Evolutionary conservation across 2,329 filamentous ascomycete genomes (phyloP), one percentile per base, ranked within the genome.

Genomic region (Penicillium expansum): DNA sequence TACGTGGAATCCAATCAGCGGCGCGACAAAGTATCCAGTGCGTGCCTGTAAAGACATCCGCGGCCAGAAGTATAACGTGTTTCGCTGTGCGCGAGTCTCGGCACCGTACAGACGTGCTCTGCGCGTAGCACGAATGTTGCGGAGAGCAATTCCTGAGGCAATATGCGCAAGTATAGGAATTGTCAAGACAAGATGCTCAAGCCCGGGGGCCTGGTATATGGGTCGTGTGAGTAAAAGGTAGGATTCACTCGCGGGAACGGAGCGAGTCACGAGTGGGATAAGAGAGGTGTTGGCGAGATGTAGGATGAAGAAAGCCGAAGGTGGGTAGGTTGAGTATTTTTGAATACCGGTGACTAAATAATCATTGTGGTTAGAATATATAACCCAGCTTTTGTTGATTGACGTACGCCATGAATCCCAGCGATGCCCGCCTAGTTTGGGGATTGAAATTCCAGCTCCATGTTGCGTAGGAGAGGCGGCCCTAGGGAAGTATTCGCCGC

Each of bases 171-270:
- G 72, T 22, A 96, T 79, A 2, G 93, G 92, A 2, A 91, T 74
- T 42, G 82, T 86, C 58, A 97, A 84, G 59, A 97, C 81, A 20
- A 95, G 77, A 4, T 91, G 90, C 71, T 97, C 92, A 50, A 89
- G 82, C 16, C 90, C 78, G 2, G 88, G 82, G 1, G 91, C 92
- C 74, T 97, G 93, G 79, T 97, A 97, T 73, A 94, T 86, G 48
- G 95, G 92, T 59, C 93, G 86, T 29, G 92, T 92, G 73, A 96
- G 90, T 62, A 97, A 87, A 48, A 97, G 86, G 74, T 92, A 96
- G 48, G 86, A 86, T 71, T 97, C 92, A 58, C 89, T 89, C 51
- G 86, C 83, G 9, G 87, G 78, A 7, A 94, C 84, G 44, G 89
- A 91, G 56, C 82, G 84, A 39, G 89, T 91, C 48, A 87, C 66